These are phyloP conservation scores for Boletus sp. DNA, from an alignment of 768 basidiomycete genomes.

Conservation along the genomic window DNA sequence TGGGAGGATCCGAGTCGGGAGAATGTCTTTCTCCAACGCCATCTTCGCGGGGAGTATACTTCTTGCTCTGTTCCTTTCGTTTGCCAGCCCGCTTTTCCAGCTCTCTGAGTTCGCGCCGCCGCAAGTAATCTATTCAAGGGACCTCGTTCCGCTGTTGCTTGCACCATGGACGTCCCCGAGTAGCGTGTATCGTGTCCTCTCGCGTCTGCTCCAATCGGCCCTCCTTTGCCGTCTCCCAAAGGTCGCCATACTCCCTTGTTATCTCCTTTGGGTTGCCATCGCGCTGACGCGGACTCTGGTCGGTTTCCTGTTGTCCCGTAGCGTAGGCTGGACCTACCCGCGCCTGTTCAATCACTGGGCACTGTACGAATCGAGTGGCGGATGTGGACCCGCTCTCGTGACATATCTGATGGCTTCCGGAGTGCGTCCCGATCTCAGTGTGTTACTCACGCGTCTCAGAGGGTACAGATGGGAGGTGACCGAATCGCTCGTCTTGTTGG, in stretches of 20 bases:
- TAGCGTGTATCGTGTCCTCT: conserved; percentile 17
- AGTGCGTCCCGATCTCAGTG: conserved; percentile 8
- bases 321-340: conserved; percentile 40
- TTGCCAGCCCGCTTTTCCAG: conserved; percentile 1
- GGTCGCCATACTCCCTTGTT: conserved; percentile 8
- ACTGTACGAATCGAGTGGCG: conserved; percentile 37
- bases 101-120: conserved; percentile 37
- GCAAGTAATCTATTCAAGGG: conserved; percentile 36
- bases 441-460: conserved; percentile 4
- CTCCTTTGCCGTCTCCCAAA: conserved; percentile 14
- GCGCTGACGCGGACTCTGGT: conserved; percentile 15
- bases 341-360: conserved; percentile 40
- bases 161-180: conserved; percentile 38
- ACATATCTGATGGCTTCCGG: conserved; percentile 21
- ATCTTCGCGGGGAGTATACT: conserved; percentile 12
- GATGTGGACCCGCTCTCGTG: conserved; percentile 36
- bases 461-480: conserved; percentile 14
- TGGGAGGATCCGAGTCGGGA: not conserved
- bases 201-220: conserved; percentile 21
- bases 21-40: conserved; percentile 3
- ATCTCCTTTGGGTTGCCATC: conserved; percentile 24
- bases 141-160: conserved; percentile 33
- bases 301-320: conserved; percentile 25
- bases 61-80: conserved; percentile 11
- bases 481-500: conserved; percentile 12